Percentiles rank a stretch among this genome's conserved stretches.
phyloP scores from a whole-genome alignment of 306 rosid species.

The Rosa lucieae region DNA sequence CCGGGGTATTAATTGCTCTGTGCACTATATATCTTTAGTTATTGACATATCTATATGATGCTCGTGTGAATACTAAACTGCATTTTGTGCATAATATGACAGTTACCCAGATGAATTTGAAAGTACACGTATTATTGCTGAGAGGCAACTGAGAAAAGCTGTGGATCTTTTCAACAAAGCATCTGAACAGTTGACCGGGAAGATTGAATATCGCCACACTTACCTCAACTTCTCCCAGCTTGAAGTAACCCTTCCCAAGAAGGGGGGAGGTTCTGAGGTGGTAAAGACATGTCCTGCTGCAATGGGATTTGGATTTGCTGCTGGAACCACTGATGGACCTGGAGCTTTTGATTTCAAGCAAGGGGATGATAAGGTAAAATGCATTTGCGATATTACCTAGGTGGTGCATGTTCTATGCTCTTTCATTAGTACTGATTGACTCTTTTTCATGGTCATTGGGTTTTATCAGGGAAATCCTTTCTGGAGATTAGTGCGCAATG shows the following conservation, averaged over 20 bases:
- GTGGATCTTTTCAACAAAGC: constrained; percentile 69
- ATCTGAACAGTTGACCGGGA: constrained; percentile 65
- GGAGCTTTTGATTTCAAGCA: constrained; percentile 92
- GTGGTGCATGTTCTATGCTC: constrained; percentile 8
- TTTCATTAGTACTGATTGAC: neutral
- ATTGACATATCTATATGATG: neutral
- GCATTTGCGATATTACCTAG: constrained; percentile 15
- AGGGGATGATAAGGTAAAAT: constrained; percentile 79
- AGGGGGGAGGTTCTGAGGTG: constrained; percentile 50
- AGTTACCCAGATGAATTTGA: constrained; percentile 95
- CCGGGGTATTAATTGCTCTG: constrained; percentile 66
- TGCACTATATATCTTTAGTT: constrained; percentile 1
- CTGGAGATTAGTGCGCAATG: constrained; percentile 73
- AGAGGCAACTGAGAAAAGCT: constrained; percentile 81
- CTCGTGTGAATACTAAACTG: constrained; percentile 27
- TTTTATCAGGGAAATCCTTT: constrained; percentile 72
- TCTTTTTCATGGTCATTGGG: constrained; percentile 26
- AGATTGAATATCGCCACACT: constrained; percentile 71
- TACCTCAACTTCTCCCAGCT: constrained; percentile 76
- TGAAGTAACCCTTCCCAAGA: constrained; percentile 54
- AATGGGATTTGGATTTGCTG: constrained; percentile 94
- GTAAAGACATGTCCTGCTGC: constrained; percentile 93
- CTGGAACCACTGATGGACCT: constrained; percentile 97
- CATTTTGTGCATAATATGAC: constrained; percentile 28
- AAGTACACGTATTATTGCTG: constrained; percentile 89